Percentiles rank a stretch among this genome's conserved stretches.
These are phyloP conservation scores for Auriscalpium orientale DNA, from an alignment of 768 basidiomycete species.

Conservation along the genomic window DNA sequence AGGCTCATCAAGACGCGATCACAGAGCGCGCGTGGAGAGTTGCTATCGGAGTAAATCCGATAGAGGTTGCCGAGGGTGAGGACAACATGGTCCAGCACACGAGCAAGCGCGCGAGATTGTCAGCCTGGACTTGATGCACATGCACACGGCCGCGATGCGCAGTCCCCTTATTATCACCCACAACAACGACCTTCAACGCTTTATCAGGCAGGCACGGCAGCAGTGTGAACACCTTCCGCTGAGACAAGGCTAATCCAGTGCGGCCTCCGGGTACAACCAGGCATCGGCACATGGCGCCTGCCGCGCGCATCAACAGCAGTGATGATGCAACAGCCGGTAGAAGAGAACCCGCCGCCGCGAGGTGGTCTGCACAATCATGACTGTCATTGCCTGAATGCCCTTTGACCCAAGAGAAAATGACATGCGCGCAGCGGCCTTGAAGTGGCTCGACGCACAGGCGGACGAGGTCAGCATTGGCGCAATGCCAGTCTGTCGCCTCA, in stretches of 20 bases:
- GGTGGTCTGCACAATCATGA: neutral
- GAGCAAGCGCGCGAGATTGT: neutral
- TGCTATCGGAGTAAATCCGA: constrained; percentile 15
- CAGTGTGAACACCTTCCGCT: neutral
- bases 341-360: neutral
- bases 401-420: neutral
- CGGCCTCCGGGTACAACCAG: neutral
- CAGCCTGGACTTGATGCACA: neutral
- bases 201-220: neutral
- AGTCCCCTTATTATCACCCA: neutral
- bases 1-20: constrained; percentile 21
- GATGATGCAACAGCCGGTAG: neutral
- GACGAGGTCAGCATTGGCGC: neutral
- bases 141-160: neutral
- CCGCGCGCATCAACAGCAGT: neutral
- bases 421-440: neutral
- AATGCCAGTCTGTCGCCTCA: neutral
- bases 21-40: constrained; percentile 6
- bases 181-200: neutral
- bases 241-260: neutral
- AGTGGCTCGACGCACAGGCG: neutral
- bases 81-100: constrained; percentile 11
- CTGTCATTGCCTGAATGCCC: neutral
- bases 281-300: neutral
- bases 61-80: constrained; percentile 13